phyloP scores from a whole-genome alignment of 1,139 yeast genomes.

The Kodamaea fungicola region DNA sequence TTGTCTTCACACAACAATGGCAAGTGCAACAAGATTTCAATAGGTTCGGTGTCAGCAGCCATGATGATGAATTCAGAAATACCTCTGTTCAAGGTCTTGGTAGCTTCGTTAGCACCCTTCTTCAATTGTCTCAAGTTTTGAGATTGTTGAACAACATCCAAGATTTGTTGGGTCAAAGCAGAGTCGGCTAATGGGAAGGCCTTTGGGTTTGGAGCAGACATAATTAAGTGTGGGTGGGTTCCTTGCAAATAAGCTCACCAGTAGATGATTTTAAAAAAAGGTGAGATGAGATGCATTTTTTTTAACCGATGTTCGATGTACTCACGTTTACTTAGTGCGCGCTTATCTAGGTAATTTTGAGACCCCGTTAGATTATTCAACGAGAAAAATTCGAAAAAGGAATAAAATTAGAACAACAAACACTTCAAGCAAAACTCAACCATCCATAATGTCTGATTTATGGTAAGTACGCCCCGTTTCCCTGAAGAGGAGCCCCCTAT shows the following conservation, averaged over 20 bases:
- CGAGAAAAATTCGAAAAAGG: constrained; percentile 4
- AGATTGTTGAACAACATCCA: constrained; percentile 97
- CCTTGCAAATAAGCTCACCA: constrained; percentile 61
- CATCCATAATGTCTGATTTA: constrained; percentile 47
- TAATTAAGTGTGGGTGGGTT: constrained; percentile 43
- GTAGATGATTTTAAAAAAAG: constrained; percentile 13
- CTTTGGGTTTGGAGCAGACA: constrained; percentile 85
- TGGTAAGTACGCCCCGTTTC: constrained; percentile 40
- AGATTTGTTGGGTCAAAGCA: constrained; percentile 90
- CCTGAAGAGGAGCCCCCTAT: neutral
- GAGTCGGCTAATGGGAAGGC: constrained; percentile 99
- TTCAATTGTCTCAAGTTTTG: constrained; percentile 97
- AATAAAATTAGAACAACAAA: constrained; percentile 5
- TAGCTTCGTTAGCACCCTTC: constrained; percentile 99
- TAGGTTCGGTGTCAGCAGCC: constrained; percentile 99
- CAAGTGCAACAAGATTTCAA: constrained; percentile 95
- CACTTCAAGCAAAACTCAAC: constrained; percentile 5
- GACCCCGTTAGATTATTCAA: constrained; percentile 6
- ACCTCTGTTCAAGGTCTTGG: constrained; percentile 99
- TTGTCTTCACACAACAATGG: constrained; percentile 98
- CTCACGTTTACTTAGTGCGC: constrained; percentile 3
- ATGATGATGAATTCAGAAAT: constrained; percentile 98
- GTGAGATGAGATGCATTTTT: constrained; percentile 1
- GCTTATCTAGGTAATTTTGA: constrained; percentile 2
- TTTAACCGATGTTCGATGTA: constrained; percentile 3